phyloP scores from a whole-genome alignment of 768 basidiomycete species.

The Phanerochaete carnosa region DNA sequence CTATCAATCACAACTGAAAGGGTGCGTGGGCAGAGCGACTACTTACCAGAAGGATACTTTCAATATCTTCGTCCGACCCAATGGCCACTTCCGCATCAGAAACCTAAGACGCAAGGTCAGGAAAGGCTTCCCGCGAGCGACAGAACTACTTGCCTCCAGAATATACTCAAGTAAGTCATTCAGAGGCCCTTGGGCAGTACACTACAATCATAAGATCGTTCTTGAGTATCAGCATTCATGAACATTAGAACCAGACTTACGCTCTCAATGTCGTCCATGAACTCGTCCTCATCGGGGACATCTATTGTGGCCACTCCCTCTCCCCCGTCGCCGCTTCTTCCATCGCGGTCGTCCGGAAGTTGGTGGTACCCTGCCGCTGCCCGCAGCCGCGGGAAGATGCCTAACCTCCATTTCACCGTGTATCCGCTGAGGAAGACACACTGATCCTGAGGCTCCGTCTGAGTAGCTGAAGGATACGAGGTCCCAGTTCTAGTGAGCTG shows the following conservation, averaged over 20 bases:
- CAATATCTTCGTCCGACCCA: conserved; percentile 12
- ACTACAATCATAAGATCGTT: background rate
- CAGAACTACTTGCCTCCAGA: conserved; percentile 9
- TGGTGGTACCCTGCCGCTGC: conserved; percentile 14
- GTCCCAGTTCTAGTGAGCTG: too few species aligned
- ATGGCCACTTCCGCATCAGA: conserved; percentile 17
- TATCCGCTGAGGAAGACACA: too few species aligned
- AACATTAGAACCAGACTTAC: background rate
- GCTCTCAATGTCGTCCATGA: too few species aligned
- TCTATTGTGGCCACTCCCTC: background rate
- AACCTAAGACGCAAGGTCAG: background rate
- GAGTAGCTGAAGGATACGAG: too few species aligned
- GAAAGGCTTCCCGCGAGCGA: background rate
- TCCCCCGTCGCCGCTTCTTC: background rate
- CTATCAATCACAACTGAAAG: too few species aligned
- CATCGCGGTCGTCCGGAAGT: background rate
- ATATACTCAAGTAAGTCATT: conserved; percentile 22
- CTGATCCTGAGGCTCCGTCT: too few species aligned
- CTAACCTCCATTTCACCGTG: too few species aligned
- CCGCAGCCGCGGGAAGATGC: too few species aligned
- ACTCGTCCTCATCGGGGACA: background rate
- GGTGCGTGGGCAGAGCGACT: too few species aligned
- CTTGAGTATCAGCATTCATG: background rate
- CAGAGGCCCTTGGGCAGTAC: conserved; percentile 16
- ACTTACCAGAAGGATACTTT: background rate